Percentiles rank a stretch among this genome's conserved stretches.
Evolutionary conservation across 208 protist species (phyloP).

Genomic region (Acanthamoeba rhysodes): DNA sequence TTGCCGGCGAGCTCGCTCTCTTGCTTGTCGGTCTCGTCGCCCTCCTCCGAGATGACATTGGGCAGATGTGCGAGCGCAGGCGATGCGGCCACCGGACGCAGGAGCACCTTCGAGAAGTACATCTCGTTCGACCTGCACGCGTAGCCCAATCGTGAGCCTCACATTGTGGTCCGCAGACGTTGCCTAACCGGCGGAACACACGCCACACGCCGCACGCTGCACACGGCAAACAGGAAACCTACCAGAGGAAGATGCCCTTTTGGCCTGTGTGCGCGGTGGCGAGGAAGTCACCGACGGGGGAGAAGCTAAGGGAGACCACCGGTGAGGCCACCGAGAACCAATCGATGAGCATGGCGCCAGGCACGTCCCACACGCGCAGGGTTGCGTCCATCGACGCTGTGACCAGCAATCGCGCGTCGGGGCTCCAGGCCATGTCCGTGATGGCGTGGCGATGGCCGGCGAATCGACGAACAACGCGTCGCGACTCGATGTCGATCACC

Average conservation of each 20-base stretch:
- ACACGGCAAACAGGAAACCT: neutral
- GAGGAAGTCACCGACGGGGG: constrained; percentile 83
- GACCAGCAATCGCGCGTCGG: constrained; percentile 83
- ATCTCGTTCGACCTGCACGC: constrained; percentile 79
- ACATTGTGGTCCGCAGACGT: neutral
- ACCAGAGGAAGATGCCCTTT: constrained; percentile 81
- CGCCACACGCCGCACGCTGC: neutral
- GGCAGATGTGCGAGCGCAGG: constrained; percentile 72
- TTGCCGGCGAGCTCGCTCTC: neutral
- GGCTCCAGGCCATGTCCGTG: constrained; percentile 79
- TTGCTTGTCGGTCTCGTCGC: constrained; percentile 32
- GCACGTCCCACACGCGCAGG: constrained; percentile 86
- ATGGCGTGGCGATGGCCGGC: constrained; percentile 71
- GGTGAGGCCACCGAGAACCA: constrained; percentile 80
- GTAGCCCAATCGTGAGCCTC: neutral
- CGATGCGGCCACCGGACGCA: neutral
- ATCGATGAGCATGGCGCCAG: constrained; percentile 80
- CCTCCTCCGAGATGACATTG: constrained; percentile 47
- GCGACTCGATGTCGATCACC: constrained; percentile 81
- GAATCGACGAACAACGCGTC: constrained; percentile 78
- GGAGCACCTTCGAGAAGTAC: constrained; percentile 79
- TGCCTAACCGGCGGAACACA: too few relatives aligned
- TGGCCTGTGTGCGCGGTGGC: constrained; percentile 77
- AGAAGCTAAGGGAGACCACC: constrained; percentile 79
- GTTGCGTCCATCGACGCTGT: constrained; percentile 69